Conservation (phyloP, 345 rosid genomes). For the Alliaria petiolata region DNA sequence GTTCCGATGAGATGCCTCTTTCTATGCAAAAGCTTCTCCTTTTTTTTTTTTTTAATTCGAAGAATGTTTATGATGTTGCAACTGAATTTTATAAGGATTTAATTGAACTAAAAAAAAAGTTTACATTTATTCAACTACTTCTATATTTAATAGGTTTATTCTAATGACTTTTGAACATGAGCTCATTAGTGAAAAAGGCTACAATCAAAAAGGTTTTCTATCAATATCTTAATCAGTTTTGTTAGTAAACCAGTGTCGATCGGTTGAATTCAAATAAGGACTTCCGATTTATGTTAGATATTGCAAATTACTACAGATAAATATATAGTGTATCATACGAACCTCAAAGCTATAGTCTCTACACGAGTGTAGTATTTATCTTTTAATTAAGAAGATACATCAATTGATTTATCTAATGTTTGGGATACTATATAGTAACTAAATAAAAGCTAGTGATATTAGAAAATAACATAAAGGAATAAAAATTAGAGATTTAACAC, state of each 20-base stretch:
- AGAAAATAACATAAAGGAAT: not conserved
- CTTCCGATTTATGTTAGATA: not conserved
- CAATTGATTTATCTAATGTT: not conserved
- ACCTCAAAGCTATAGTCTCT: not conserved
- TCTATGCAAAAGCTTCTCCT: not conserved
- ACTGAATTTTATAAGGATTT: not conserved
- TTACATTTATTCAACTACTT: not conserved
- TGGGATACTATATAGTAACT: not conserved
- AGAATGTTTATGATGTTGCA: not conserved
- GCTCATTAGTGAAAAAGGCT: not conserved
- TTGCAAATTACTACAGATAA: not conserved
- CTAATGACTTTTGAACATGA: not conserved
- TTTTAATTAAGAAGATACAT: not conserved
- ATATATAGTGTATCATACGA: not conserved
- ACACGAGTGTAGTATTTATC: not conserved
- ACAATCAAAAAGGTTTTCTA: not conserved
- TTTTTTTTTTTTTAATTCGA: not conserved
- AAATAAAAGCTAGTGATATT: not conserved
- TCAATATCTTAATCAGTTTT: not conserved
- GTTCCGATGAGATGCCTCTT: slow-evolving; percentile 4
- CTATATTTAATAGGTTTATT: no score
- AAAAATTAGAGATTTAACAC: not conserved
- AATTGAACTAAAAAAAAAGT: not conserved
- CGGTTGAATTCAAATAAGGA: not conserved
- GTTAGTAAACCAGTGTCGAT: not conserved